phyloP scores from a whole-genome alignment of 345 rosid genomes.

The Gossypium anomalum region DNA sequence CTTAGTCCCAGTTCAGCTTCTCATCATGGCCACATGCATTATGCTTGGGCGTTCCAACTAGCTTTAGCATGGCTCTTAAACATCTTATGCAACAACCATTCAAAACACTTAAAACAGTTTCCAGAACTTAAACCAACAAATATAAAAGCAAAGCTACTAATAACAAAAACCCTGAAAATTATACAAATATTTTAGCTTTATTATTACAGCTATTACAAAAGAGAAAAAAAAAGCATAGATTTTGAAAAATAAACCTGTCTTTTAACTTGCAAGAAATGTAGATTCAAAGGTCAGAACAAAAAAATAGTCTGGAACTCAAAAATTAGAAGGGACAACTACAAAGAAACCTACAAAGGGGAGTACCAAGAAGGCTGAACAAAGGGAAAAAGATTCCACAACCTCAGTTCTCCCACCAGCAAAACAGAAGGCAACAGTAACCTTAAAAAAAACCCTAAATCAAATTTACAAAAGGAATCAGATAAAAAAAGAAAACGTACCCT shows the following conservation, averaged over 20 bases:
- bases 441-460: too few relatives aligned
- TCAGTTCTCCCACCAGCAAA: constrained; percentile 17
- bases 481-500: too few relatives aligned
- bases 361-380: constrained; percentile 23
- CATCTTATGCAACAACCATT: too few relatives aligned
- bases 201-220: too few relatives aligned
- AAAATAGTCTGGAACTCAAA: constrained; percentile 26
- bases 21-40: neutral
- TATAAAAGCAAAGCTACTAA: too few relatives aligned
- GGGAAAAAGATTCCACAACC: constrained; percentile 30
- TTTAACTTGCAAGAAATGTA: constrained; percentile 50
- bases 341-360: constrained; percentile 27
- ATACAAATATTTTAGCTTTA: too few relatives aligned
- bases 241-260: too few relatives aligned
- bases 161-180: too few relatives aligned
- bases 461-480: too few relatives aligned
- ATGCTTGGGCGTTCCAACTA: neutral
- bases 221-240: too few relatives aligned
- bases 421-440: constrained; percentile 29
- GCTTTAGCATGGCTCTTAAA: neutral
- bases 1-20: neutral
- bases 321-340: constrained; percentile 8
- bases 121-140: too few relatives aligned
- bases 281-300: constrained; percentile 29
- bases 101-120: too few relatives aligned